These are phyloP conservation scores for Dothistroma pini DNA, from an alignment of 2,329 filamentous ascomycete genomes.

Conservation along the genomic window DNA sequence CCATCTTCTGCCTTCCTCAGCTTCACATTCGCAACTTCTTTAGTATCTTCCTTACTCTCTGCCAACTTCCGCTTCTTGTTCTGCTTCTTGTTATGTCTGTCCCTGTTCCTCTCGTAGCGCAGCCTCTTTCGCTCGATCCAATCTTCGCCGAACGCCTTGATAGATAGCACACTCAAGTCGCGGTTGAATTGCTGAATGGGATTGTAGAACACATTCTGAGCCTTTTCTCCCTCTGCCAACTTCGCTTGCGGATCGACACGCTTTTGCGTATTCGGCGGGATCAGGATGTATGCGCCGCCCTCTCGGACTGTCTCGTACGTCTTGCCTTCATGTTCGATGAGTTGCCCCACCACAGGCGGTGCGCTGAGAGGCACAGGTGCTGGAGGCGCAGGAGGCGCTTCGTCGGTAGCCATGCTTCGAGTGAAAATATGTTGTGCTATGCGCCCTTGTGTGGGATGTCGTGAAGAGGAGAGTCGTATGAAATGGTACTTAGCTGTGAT, in stretches of 20 bases:
- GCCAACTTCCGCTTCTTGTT: slow-evolving; percentile 30
- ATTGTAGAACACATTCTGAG: slow-evolving; percentile 81
- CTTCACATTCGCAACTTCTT: slow-evolving; percentile 21
- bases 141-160: slow-evolving; percentile 81
- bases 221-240: slow-evolving; percentile 26
- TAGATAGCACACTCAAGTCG: slow-evolving; percentile 87
- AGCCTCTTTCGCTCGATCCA: slow-evolving; percentile 27
- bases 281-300: slow-evolving; percentile 64
- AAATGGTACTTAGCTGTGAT: not conserved
- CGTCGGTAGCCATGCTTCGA: not conserved
- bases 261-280: slow-evolving; percentile 52
- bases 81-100: slow-evolving; percentile 31
- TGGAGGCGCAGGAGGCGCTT: not conserved
- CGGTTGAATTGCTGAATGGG: slow-evolving; percentile 99
- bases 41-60: slow-evolving; percentile 26
- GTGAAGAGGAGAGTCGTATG: not conserved
- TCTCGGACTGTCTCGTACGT: slow-evolving; percentile 57
- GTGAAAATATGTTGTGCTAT: not conserved
- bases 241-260: slow-evolving; percentile 47
- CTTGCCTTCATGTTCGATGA: slow-evolving; percentile 33
- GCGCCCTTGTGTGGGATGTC: not conserved
- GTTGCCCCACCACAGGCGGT: slow-evolving; percentile 29
- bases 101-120: slow-evolving; percentile 32
- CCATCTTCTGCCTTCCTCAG: slow-evolving; percentile 15
- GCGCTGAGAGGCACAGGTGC: slow-evolving; percentile 21